Conservation (phyloP, 495 filamentous ascomycete species). For the Cercophora sp. region DNA sequence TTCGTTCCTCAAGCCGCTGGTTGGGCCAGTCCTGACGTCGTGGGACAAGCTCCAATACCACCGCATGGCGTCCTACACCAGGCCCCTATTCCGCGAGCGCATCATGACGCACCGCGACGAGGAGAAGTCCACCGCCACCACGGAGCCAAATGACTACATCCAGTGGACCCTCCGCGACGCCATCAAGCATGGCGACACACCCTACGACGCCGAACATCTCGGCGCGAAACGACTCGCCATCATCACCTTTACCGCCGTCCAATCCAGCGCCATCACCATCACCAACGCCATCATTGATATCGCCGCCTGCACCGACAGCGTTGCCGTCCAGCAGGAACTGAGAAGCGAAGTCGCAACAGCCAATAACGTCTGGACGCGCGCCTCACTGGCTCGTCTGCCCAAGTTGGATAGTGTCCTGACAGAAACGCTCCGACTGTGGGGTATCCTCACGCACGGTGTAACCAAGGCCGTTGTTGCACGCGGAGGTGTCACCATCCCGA, state of each 20-base stretch:
- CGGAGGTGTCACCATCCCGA: conserved; percentile 32
- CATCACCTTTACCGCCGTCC: conserved; percentile 43
- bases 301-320: conserved; percentile 23
- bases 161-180: conserved; percentile 35
- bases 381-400: conserved; percentile 31
- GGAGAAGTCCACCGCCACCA: background rate
- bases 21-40: conserved; percentile 28
- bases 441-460: conserved; percentile 37
- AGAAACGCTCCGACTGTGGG: conserved; percentile 40
- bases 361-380: conserved; percentile 30
- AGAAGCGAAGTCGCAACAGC: conserved; percentile 12
- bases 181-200: conserved; percentile 21
- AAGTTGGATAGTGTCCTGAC: conserved; percentile 35
- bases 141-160: conserved; percentile 32
- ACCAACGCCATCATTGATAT: conserved; percentile 39
- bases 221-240: conserved; percentile 35
- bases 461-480: conserved; percentile 38
- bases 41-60: conserved; percentile 29
- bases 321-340: conserved; percentile 14
- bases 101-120: conserved; percentile 1
- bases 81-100: conserved; percentile 30
- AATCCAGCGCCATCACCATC: conserved; percentile 43
- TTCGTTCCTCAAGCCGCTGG: conserved; percentile 31
- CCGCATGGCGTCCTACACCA: conserved; percentile 23
- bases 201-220: conserved; percentile 21